These are phyloP conservation scores for Pythium folliculosum DNA, from an alignment of 352 stramenopile species.

Conservation along the genomic window DNA sequence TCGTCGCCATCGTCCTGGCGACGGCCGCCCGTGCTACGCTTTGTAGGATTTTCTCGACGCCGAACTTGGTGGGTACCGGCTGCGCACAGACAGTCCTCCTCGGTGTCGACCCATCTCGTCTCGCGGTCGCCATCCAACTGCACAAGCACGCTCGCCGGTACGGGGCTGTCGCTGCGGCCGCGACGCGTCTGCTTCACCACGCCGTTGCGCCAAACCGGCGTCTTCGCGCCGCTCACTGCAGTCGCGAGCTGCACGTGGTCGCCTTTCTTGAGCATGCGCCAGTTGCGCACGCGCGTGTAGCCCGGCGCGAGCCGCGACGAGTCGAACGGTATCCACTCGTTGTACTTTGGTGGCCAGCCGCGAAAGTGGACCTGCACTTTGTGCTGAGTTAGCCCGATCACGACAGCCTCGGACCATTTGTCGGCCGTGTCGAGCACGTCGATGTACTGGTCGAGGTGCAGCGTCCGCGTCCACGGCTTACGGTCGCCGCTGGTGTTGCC, in stretches of 20 bases:
- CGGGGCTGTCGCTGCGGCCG: slow-evolving; percentile 2
- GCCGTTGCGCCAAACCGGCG: slow-evolving; percentile 53
- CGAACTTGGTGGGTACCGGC: not conserved
- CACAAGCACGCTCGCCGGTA: slow-evolving; percentile 36
- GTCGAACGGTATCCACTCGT: slow-evolving; percentile 94
- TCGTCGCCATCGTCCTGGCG: not conserved
- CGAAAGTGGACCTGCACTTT: slow-evolving; percentile 95
- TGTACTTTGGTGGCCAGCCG: slow-evolving; percentile 95
- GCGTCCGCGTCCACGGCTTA: slow-evolving; percentile 44
- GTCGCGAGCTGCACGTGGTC: slow-evolving; percentile 55
- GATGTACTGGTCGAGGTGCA: slow-evolving; percentile 53
- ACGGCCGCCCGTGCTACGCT: not conserved
- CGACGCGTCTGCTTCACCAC: slow-evolving; percentile 33
- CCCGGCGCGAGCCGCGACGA: slow-evolving; percentile 91
- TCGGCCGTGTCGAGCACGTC: slow-evolving; percentile 67
- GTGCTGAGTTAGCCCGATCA: slow-evolving; percentile 33
- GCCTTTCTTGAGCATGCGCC: slow-evolving; percentile 57
- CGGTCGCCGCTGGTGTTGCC: not conserved
- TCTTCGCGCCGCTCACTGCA: slow-evolving; percentile 32
- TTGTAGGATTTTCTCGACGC: not conserved
- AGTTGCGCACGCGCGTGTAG: slow-evolving; percentile 77
- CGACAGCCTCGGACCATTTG: slow-evolving; percentile 69
- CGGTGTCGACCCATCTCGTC: slow-evolving; percentile 48
- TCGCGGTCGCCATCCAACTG: slow-evolving; percentile 49
- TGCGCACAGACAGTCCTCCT: slow-evolving; percentile 58